Evolutionary conservation across 176 grass and related monocot genomes (phyloP).

Genomic region (Aegilops sharonensis): DNA sequence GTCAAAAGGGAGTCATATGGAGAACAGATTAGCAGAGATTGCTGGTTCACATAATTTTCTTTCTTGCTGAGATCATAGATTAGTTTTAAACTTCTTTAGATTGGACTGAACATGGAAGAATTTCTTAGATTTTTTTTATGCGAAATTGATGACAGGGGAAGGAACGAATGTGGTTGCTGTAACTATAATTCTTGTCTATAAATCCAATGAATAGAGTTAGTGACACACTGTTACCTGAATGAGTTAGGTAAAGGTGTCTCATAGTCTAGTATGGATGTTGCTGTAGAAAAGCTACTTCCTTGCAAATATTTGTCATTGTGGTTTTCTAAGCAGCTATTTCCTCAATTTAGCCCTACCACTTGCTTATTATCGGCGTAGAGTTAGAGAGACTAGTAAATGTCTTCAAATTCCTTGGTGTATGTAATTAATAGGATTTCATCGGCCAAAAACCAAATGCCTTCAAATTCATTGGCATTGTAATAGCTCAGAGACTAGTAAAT

Average conservation of each 20-base stretch:
- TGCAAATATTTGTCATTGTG: neutral
- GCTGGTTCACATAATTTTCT: neutral
- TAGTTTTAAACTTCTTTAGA: neutral
- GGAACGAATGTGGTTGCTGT: neutral
- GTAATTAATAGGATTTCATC: neutral
- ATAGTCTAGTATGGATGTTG: neutral
- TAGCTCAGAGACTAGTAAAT: no score
- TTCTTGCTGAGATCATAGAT: neutral
- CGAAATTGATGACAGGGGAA: neutral
- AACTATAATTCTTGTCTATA: neutral
- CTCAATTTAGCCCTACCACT: neutral
- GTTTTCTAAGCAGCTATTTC: neutral
- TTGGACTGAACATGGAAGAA: neutral
- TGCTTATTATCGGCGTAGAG: neutral
- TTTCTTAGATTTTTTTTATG: neutral
- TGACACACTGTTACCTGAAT: neutral
- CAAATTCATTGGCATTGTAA: no score
- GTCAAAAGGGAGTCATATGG: neutral
- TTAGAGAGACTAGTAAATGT: neutral
- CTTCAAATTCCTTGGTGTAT: neutral
- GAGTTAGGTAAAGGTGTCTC: neutral
- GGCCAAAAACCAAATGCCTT: neutral
- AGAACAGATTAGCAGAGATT: neutral
- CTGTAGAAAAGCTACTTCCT: neutral
- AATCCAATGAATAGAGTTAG: neutral